Evolutionary conservation across 1,284 basidiomycete species (phyloP).

Genomic region (Athelia psychrophila): DNA sequence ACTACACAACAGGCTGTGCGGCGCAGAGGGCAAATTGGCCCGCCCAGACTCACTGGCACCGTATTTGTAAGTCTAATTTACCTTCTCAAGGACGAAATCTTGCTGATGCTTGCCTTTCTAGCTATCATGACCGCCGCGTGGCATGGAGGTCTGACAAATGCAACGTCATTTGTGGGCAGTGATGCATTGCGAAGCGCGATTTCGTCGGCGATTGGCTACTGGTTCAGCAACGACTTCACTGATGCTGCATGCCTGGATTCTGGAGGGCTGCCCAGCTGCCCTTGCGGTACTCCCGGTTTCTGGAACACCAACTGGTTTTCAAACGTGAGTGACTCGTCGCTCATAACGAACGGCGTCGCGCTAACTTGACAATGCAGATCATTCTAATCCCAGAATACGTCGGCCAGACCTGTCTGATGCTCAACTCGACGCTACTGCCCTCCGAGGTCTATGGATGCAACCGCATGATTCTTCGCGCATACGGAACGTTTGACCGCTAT

Average conservation of each 20-base stretch:
- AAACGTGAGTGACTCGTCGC: slow-evolving; percentile 36
- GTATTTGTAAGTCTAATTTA: slow-evolving; percentile 41
- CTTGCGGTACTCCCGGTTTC: slow-evolving; percentile 52
- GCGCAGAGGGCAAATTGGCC: slow-evolving; percentile 68
- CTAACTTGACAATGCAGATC: slow-evolving; percentile 31
- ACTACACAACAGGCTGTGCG: slow-evolving; percentile 57
- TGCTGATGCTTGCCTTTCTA: slow-evolving; percentile 11
- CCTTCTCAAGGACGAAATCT: neutral
- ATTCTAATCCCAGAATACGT: slow-evolving; percentile 59
- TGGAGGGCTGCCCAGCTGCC: slow-evolving; percentile 47
- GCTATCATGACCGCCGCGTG: slow-evolving; percentile 54
- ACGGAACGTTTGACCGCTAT: slow-evolving; percentile 42
- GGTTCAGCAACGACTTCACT: slow-evolving; percentile 62
- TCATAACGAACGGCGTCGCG: too few species aligned
- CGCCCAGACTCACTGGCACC: slow-evolving; percentile 57
- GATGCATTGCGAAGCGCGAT: slow-evolving; percentile 37
- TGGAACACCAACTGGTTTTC: slow-evolving; percentile 75
- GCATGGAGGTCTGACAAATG: slow-evolving; percentile 45
- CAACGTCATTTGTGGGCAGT: slow-evolving; percentile 38
- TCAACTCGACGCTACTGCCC: slow-evolving; percentile 41
- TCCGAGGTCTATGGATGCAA: slow-evolving; percentile 45
- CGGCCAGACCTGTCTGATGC: slow-evolving; percentile 54
- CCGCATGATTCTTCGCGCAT: slow-evolving; percentile 50
- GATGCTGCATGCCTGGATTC: slow-evolving; percentile 47
- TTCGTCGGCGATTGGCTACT: slow-evolving; percentile 55